A percentile compares a stretch with the other conserved stretches of the same genome.
Evolutionary conservation across 2,329 filamentous ascomycete species (phyloP).

Genomic region (Hymenoscyphus fructigenus): DNA sequence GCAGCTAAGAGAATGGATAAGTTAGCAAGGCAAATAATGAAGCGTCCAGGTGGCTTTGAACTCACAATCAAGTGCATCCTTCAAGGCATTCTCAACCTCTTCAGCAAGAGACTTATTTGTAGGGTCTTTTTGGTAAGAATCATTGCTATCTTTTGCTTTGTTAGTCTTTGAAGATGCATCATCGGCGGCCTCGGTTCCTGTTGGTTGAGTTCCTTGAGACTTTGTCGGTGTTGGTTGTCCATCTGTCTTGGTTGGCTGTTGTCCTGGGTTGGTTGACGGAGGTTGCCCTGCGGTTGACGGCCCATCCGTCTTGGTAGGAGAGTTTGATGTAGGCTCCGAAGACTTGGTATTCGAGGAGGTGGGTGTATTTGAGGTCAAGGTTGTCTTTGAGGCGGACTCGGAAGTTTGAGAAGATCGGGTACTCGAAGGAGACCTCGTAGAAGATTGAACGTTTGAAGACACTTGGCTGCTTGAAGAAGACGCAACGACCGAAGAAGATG

Average conservation of each 20-base stretch:
- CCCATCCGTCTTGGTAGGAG: background rate
- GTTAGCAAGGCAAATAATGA: background rate
- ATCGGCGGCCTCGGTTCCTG: background rate
- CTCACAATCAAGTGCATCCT: background rate
- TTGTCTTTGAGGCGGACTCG: background rate
- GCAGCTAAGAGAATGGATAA: background rate
- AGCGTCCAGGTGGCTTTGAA: background rate
- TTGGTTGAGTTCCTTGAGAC: background rate
- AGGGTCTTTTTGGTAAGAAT: slow-evolving; percentile 1
- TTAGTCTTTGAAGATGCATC: background rate
- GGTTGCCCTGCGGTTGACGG: background rate
- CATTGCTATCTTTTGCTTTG: background rate
- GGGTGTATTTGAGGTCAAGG: background rate
- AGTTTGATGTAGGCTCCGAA: background rate
- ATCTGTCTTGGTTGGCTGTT: background rate
- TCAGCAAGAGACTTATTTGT: background rate
- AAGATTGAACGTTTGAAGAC: background rate
- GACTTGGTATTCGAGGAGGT: background rate
- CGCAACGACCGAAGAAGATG: no score
- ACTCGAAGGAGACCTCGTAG: background rate
- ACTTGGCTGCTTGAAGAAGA: background rate
- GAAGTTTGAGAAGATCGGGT: background rate
- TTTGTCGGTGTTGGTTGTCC: background rate
- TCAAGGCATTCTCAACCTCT: background rate
- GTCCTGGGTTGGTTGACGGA: background rate